Evolutionary conservation across 1,284 basidiomycete genomes (phyloP), one percentile per base, ranked within the genome.

Genomic region (Puccinia novopanici): DNA sequence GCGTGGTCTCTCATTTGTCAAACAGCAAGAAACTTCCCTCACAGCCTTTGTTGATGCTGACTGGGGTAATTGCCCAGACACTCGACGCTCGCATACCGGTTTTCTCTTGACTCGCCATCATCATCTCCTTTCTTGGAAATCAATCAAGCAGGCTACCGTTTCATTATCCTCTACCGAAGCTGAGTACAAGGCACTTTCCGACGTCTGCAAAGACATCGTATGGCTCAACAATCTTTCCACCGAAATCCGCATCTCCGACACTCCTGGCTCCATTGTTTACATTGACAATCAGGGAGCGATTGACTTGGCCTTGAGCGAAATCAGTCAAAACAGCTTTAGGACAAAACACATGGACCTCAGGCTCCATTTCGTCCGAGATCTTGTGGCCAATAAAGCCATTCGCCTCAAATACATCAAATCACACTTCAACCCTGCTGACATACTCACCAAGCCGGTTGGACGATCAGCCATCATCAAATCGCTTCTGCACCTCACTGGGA

Each of bases 171-270:
- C 57, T 12, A 75, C 54, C 3, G 73, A 75, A 63, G 73, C 55
- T 10, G 73, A 75, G 24, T 75, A 61, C 57, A 75, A 75, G 42
- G 54, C 73, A 3, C 42, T 50, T 15, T 71, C 30, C 5, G 68
- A 71, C 24, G 15, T 45, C 68, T 24, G 6, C 24, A 71, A 50
- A 27, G 68, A 71, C 24, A 52, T 34, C 10, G 4, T 19, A 2
- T 71, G 68, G 68, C 13, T n/a, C 9, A 67, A 10, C 34, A 67
- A 19, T 5, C 40, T n/a, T 9, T 57, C 27, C 15, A 24, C 55
- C 55, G 8, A 24, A 6, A 57, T 6, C 9, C 34, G 22, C n/a
- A n/a, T n/a, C n/a, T n/a, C n/a, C n/a, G n/a, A n/a, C n/a, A n/a
- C n/a, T n/a, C 24, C 10, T 10, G 34, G 15, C 9, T n/a, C n/a